Evolutionary conservation across 352 stramenopile species (phyloP).

Genomic region (Discostella stelligera): DNA sequence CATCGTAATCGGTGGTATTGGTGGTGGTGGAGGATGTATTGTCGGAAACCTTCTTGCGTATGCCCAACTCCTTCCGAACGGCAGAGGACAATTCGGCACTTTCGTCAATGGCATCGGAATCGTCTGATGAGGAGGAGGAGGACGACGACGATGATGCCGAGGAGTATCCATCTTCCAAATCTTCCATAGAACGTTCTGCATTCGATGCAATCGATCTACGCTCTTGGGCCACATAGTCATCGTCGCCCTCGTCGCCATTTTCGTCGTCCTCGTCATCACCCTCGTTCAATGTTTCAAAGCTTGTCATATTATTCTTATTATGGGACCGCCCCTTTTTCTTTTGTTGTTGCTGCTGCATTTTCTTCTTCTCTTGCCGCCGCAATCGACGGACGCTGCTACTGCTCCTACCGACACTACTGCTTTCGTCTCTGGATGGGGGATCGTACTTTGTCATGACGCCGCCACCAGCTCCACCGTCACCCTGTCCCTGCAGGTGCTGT

Average conservation of each 20-base stretch:
- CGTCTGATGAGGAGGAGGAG: background rate
- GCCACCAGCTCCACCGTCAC: background rate
- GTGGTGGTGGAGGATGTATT: background rate
- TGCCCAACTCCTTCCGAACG: background rate
- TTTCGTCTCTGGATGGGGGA: background rate
- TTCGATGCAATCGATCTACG: background rate
- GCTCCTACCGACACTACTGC: background rate
- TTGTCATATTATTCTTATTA: background rate
- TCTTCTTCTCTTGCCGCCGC: background rate
- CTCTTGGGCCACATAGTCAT: background rate
- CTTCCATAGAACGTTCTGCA: background rate
- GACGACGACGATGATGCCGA: background rate
- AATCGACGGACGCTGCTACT: background rate
- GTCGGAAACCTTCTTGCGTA: slow-evolving; percentile 1
- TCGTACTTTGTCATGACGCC: background rate
- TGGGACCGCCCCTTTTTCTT: background rate
- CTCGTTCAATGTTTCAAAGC: background rate
- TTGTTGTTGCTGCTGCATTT: background rate
- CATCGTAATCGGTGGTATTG: background rate
- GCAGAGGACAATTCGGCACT: slow-evolving; percentile 3
- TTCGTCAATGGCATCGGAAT: background rate
- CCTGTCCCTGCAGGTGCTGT: too few species aligned
- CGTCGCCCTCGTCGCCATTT: background rate
- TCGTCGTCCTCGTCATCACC: background rate
- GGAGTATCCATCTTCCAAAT: background rate